Conservation (phyloP, 106 monocot genomes). For the Dioscorea zingiberensis region DNA sequence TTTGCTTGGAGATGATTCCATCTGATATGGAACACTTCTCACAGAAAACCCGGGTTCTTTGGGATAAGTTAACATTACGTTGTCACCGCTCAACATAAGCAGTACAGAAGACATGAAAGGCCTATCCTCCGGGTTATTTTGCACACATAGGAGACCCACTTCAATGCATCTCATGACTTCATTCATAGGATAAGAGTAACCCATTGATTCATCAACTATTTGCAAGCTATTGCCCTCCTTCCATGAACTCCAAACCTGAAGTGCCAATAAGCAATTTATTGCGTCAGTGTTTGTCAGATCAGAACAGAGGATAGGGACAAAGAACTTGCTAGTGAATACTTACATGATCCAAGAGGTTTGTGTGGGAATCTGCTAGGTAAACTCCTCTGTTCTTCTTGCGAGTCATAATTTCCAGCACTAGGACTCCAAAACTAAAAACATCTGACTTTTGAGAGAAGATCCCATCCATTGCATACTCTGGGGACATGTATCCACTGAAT, state of each 20-base stretch:
- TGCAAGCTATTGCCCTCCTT: conserved; percentile 1
- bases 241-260: conserved; percentile 12
- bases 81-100: conserved; percentile 8
- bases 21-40: neutral
- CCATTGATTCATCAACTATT: conserved; percentile 1
- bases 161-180: conserved; percentile 12
- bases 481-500: conserved; percentile 25
- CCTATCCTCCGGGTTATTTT: conserved; percentile 4
- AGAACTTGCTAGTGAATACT: too few relatives aligned
- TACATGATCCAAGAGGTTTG: conserved; percentile 11
- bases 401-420: conserved; percentile 13
- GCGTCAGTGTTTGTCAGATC: too few relatives aligned
- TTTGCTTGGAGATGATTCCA: neutral
- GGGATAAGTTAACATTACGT: neutral
- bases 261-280: neutral
- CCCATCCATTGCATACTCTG: conserved; percentile 21
- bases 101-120: conserved; percentile 5
- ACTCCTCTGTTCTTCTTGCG: conserved; percentile 10
- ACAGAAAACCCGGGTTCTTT: neutral
- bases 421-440: conserved; percentile 19
- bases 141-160: conserved; percentile 13
- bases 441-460: conserved; percentile 23
- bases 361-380: neutral
- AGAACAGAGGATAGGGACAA: too few relatives aligned
- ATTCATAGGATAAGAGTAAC: neutral